These are phyloP conservation scores for Solanum chilense DNA, from an alignment of 257 asterid genomes.

Conservation along the genomic window DNA sequence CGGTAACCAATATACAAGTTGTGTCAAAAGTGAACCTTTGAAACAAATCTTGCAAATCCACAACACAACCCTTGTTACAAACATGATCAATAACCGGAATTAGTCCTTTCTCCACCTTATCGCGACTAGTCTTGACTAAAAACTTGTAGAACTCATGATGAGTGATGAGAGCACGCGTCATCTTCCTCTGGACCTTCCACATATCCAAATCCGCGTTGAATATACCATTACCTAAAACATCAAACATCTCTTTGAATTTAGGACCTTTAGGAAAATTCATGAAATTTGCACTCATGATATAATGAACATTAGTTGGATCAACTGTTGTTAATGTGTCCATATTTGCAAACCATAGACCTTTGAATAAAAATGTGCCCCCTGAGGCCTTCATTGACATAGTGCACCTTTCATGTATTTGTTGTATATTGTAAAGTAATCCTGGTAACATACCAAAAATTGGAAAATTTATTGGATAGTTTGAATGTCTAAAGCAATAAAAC, in stretches of 20 bases:
- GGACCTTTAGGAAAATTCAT: slow-evolving; percentile 44
- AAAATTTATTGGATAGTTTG: slow-evolving; percentile 13
- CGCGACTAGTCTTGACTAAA: slow-evolving; percentile 17
- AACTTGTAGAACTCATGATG: slow-evolving; percentile 23
- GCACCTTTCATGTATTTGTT: slow-evolving; percentile 22
- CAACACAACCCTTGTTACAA: neutral
- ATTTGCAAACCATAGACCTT: slow-evolving; percentile 37
- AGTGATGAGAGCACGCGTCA: slow-evolving; percentile 20
- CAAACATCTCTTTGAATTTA: slow-evolving; percentile 36
- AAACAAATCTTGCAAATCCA: slow-evolving; percentile 47
- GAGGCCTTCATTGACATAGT: slow-evolving; percentile 7
- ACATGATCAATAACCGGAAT: slow-evolving; percentile 27
- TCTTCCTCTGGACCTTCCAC: slow-evolving; percentile 38
- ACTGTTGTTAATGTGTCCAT: slow-evolving; percentile 42
- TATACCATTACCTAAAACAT: slow-evolving; percentile 47
- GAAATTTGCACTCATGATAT: slow-evolving; percentile 40
- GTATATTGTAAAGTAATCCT: slow-evolving; percentile 7
- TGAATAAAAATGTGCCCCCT: slow-evolving; percentile 27
- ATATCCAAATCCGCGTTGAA: slow-evolving; percentile 39
- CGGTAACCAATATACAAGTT: slow-evolving; percentile 29
- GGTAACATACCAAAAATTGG: slow-evolving; percentile 47
- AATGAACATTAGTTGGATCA: slow-evolving; percentile 39
- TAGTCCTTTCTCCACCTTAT: slow-evolving; percentile 31
- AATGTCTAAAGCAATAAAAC: slow-evolving; percentile 1
- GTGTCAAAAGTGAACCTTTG: slow-evolving; percentile 47